Evolutionary conservation across 495 filamentous ascomycete species (phyloP).

Genomic region (Talaromyces liani): DNA sequence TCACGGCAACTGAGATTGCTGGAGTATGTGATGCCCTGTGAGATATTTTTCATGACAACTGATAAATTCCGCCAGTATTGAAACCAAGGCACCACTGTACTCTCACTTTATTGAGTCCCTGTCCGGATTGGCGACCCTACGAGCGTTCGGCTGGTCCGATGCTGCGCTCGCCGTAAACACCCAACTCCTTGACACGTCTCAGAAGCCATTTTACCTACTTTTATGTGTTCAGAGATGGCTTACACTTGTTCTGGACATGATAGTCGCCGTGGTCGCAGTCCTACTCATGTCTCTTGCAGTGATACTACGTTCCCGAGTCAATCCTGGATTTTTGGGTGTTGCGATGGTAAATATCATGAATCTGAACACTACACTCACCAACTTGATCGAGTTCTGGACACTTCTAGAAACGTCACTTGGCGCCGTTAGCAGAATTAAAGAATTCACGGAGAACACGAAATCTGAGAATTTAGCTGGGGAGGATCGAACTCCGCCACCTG

Average conservation of each 20-base stretch:
- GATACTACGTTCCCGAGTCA: slow-evolving; percentile 13
- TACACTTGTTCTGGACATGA: slow-evolving; percentile 17
- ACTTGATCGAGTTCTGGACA: slow-evolving; percentile 20
- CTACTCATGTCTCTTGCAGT: slow-evolving; percentile 16
- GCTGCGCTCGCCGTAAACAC: slow-evolving; percentile 11
- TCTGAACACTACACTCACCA: slow-evolving; percentile 14
- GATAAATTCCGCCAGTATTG: slow-evolving; percentile 37
- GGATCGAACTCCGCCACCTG: slow-evolving; percentile 10
- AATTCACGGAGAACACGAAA: slow-evolving; percentile 20
- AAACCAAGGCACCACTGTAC: slow-evolving; percentile 34
- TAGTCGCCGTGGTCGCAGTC: slow-evolving; percentile 18
- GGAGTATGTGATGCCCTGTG: too few species aligned
- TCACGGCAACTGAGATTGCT: neutral
- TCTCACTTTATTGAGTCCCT: slow-evolving; percentile 36
- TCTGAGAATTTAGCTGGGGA: slow-evolving; percentile 16
- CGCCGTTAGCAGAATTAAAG: slow-evolving; percentile 20
- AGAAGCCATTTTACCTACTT: slow-evolving; percentile 35
- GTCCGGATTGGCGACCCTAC: slow-evolving; percentile 29
- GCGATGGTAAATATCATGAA: slow-evolving; percentile 22
- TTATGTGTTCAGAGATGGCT: slow-evolving; percentile 36
- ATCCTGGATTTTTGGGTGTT: slow-evolving; percentile 22
- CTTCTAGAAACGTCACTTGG: slow-evolving; percentile 23
- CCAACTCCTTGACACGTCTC: slow-evolving; percentile 23
- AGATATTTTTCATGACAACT: neutral
- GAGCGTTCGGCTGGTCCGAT: slow-evolving; percentile 31